Conservation (phyloP, 2,329 filamentous ascomycete genomes). For the Colletotrichum musae region DNA sequence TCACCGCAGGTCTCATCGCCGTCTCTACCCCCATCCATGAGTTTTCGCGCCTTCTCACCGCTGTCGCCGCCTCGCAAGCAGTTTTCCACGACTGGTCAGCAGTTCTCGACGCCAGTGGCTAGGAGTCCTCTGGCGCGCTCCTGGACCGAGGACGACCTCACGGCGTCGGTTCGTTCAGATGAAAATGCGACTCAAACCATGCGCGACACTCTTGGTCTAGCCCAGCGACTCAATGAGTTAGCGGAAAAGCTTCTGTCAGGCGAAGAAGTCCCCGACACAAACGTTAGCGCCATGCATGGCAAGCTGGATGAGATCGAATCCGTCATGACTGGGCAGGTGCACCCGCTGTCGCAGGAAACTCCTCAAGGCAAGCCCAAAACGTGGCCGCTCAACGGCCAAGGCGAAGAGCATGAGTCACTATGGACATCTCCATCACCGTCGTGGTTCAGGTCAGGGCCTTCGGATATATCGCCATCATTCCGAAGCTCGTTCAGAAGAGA, state of each 20-base stretch:
- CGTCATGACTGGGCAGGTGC: constrained; percentile 39
- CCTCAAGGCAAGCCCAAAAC: constrained; percentile 39
- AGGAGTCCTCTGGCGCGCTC: constrained; percentile 40
- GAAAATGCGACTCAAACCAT: constrained; percentile 36
- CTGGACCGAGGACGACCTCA: constrained; percentile 43
- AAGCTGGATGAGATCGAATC: constrained; percentile 57
- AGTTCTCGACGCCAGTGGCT: constrained; percentile 45
- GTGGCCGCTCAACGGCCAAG: constrained; percentile 40
- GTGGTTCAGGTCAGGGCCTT: constrained; percentile 56
- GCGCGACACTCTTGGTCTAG: constrained; percentile 58
- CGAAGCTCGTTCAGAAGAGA: constrained; percentile 45
- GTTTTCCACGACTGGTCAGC: constrained; percentile 45
- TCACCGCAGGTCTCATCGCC: constrained; percentile 44
- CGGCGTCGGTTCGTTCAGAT: constrained; percentile 32
- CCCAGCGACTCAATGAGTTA: constrained; percentile 56
- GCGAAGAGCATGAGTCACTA: constrained; percentile 45
- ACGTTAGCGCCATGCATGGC: constrained; percentile 47
- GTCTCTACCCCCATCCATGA: constrained; percentile 46
- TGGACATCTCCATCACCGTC: constrained; percentile 54
- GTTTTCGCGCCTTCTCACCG: constrained; percentile 49
- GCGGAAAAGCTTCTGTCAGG: constrained; percentile 54
- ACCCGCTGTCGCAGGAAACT: constrained; percentile 26
- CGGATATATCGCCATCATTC: constrained; percentile 55
- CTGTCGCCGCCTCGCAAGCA: constrained; percentile 50
- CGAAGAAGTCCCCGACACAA: constrained; percentile 53